phyloP scores from a whole-genome alignment of 2,329 filamentous ascomycete species.

The Claviceps maximensis region DNA sequence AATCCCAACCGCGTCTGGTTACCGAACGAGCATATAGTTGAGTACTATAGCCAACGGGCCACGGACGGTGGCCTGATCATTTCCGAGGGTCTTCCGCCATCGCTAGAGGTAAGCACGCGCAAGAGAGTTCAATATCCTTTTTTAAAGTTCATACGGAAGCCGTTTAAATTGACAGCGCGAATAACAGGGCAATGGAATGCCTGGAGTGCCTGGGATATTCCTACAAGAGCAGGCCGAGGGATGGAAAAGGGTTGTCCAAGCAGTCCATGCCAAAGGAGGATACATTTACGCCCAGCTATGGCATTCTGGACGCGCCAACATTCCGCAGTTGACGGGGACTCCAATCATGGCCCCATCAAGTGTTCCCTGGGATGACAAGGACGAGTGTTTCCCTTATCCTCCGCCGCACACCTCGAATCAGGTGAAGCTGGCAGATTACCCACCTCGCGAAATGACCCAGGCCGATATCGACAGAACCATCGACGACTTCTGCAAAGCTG shows the following conservation, averaged over 20 bases:
- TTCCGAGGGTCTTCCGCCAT: conserved; percentile 34
- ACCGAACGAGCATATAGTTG: conserved; percentile 26
- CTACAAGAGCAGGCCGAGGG: conserved; percentile 37
- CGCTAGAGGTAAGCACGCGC: conserved; percentile 17
- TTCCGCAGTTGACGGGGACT: conserved; percentile 24
- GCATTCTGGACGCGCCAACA: conserved; percentile 25
- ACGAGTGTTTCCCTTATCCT: conserved; percentile 25
- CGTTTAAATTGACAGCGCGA: not conserved
- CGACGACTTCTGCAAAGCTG: conserved; percentile 16
- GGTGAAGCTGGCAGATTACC: conserved; percentile 22
- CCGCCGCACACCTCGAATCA: conserved; percentile 21
- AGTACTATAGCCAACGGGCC: conserved; percentile 30
- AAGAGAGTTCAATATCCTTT: not conserved
- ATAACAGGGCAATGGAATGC: conserved; percentile 17
- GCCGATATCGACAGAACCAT: conserved; percentile 27
- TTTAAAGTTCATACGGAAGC: too few species aligned
- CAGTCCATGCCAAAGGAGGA: conserved; percentile 47
- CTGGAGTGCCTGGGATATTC: conserved; percentile 45
- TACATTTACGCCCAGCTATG: conserved; percentile 51
- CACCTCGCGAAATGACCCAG: conserved; percentile 21
- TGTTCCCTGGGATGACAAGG: conserved; percentile 31
- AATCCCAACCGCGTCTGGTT: conserved; percentile 35
- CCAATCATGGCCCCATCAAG: conserved; percentile 25
- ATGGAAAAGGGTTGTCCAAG: conserved; percentile 46
- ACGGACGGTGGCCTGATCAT: conserved; percentile 29